Conservation (phyloP, 176 grass and related monocot genomes). For the Leersia perrieri region DNA sequence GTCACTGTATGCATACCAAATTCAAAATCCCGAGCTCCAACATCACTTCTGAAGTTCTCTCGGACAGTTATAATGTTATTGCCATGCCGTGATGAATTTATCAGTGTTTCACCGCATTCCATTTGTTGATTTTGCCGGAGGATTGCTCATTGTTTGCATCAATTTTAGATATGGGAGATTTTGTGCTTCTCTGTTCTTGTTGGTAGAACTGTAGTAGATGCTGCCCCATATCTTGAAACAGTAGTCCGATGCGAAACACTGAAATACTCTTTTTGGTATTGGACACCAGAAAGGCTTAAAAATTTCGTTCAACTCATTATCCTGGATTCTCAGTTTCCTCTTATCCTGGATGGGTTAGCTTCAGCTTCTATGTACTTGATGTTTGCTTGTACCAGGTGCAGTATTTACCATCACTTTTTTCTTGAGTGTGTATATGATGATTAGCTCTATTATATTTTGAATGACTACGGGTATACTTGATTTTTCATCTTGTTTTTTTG, state of each 20-base stretch:
- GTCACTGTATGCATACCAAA: background rate
- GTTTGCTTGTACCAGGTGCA: background rate
- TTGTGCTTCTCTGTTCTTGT: background rate
- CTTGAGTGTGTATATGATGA: background rate
- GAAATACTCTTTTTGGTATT: background rate
- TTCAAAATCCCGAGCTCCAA: background rate
- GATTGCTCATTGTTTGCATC: background rate
- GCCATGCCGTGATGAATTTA: conserved; percentile 3
- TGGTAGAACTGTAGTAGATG: background rate
- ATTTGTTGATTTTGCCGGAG: background rate
- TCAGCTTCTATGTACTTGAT: background rate
- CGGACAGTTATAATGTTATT: background rate
- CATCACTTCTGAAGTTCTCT: background rate
- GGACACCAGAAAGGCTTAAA: background rate
- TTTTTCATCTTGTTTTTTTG: background rate
- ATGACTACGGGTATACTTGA: background rate
- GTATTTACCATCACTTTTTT: background rate
- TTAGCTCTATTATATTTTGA: background rate
- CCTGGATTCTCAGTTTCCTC: background rate
- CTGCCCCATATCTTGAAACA: background rate
- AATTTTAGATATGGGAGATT: background rate
- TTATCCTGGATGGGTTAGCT: background rate
- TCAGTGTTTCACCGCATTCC: too few species aligned
- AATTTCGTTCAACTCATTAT: background rate
- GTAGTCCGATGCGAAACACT: background rate